Base-by-base conservation (phyloP, 352 stramenopile genomes). In the Phytophthora lateralis region DNA sequence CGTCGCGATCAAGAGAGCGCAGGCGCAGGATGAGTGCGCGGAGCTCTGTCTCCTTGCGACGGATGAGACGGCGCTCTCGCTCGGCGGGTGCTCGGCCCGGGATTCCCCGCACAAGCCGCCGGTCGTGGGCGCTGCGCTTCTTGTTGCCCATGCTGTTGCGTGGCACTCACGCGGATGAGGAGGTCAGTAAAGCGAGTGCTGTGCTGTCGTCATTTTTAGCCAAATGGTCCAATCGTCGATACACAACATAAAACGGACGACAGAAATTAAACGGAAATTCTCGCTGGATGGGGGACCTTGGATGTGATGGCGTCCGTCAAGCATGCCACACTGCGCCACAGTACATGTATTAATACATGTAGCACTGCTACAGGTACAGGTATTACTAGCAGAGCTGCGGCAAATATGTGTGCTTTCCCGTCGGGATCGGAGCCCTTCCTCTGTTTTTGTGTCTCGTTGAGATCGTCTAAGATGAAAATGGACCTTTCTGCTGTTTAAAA, bases 31-130 rank as follows among this genome's bases (percentile, higher is more conserved):
- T 38, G 6, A 73, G 52, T 2, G 48, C 44, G 5, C 82, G 84
- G 39, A 93, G 50, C 44, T 86, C 32, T 9, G 53, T 71, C 62
- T 89, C 67, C 66, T 93, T 93, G n/a, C 72, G 51, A 0, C 75
- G 75, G 17, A 82, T 43, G 29, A 72, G 60, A 27, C 74, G 62
- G 24, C 71, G 76, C 55, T 85, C 74, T n/a, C 72, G 71, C 47
- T 80, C 59, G 26, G 58, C 60, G 18, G 60, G 63, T 17, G 61
- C 53, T 14, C 63, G 73, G 5, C 69, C 71, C 8, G 71, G 78
- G 15, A 73, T 52, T 35, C 78, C 75, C 44, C 69, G 76, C 48
- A 57, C 65, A 42, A 52, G 58, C 37, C 62, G 63, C 46, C 53
- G 60, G 39, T 71, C 47, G 42, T 62, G 64, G 38, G 30, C 27